Base-by-base conservation (phyloP, 2,329 filamentous ascomycete genomes). In the Macrophomina phaseolina region DNA sequence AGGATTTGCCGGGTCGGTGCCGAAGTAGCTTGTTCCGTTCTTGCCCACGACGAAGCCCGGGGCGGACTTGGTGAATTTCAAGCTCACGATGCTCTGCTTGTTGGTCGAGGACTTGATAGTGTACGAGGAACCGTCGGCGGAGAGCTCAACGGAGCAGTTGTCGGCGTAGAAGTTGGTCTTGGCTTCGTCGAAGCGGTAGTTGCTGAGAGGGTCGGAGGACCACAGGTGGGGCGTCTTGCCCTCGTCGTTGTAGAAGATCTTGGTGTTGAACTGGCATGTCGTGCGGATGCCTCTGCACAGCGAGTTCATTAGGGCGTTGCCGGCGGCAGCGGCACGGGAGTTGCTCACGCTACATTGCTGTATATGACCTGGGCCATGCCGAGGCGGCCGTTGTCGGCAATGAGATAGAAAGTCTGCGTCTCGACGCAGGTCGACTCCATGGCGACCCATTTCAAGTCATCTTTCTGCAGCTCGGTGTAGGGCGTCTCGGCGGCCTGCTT, bases 391-490 rank as follows among this genome's bases (percentile, higher is more conserved):
- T 84, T 88, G 69, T 97, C 91, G 66, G 90, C 85, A 80, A 90
- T 90, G 75, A 97, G 82, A 83, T 99, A 99, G 83, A 97, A 99
- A 69, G 87, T 93, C 83, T 97, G 91, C 36, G 93, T 97, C 85
- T 99, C 95, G 73, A 98, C 95, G 75, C 87, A 91, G 70, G 95
- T 98, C 74, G 89, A 90, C 71, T 93, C 90, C 83, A 93, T 86
- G 32, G 86, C 88, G 73, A 84, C 82, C 95, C 95, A 99, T 83
- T 90, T 91, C 75, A 97, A 80, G 78, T 96, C 90, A 53, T 93
- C 85, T 73, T 89, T 90, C 71, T 84, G 88, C 73, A 93, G 81
- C 78, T 95, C 92, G 63, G 92, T 94, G 80, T 91, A 97, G 60
- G 93, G 90, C 32, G 87, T 91, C 68, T 87, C 86, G 78, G 90